Evolutionary conservation across 441 rosid genomes (phyloP), one percentile per base, ranked within the genome.

Genomic region (Populus hybrid): DNA sequence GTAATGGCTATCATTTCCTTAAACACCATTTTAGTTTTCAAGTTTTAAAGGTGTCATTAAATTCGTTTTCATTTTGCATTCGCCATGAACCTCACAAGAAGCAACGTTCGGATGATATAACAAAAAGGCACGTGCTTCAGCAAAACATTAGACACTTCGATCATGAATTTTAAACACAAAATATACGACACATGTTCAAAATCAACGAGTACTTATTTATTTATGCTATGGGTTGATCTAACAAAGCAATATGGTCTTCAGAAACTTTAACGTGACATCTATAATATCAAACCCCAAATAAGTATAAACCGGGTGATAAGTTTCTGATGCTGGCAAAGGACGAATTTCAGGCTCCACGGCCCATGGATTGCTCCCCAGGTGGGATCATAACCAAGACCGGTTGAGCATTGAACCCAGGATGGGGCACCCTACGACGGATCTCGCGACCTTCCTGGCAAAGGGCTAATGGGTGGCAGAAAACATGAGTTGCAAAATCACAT

Each of bases 381-480:
- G 98, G 97, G 76, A 88, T 81, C 90, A 93, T 90, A 36, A 90
- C 94, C 82, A 89, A 77, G 21, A 92, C 86, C 12, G 96, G 87
- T 71, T 87, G 95, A 71, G 92, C 89, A 75, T 81, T 87, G 87
- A 93, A 93, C 33, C 96, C 98, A 0, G 99, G 99, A 83, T 90
- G 97, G 59, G 92, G 95, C 78, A 89, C 83, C 85, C 94, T 86
- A 64, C 98, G 92, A 14, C 98, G 98, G 23, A 96, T 80, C 90
- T 93, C 98, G 6, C 96, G 98, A 3, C 98, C 98, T 88, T 94
- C 98, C 89, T 94, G 99, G 85, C 98, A 93, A 79, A 96, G 93
- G 29, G 99, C 97, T 74, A 98, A 93, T 16, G 77, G 31, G 80
- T 94, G 97, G 80, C 98, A 96, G 79, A 89, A 89, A 31, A 92